Evolutionary conservation across 495 filamentous ascomycete genomes (phyloP).

Genomic region (Annulohypoxylon nitens): DNA sequence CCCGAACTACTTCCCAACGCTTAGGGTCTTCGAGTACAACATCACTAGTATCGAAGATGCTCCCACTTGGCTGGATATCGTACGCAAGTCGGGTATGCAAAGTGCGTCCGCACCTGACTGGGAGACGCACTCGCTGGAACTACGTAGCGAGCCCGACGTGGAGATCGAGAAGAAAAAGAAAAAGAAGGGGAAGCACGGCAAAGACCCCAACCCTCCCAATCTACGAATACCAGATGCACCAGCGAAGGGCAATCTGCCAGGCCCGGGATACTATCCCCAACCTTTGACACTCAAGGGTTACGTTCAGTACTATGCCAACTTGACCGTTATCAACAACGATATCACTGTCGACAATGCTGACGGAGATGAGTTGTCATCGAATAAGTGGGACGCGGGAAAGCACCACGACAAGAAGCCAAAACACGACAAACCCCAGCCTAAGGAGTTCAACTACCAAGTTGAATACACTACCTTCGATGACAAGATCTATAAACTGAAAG

Average conservation of each 20-base stretch:
- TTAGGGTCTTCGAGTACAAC: slow-evolving; percentile 94
- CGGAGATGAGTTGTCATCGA: slow-evolving; percentile 45
- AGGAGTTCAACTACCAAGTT: slow-evolving; percentile 78
- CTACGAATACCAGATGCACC: slow-evolving; percentile 79
- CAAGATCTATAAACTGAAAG: slow-evolving; percentile 77
- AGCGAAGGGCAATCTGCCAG: slow-evolving; percentile 78
- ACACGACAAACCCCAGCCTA: slow-evolving; percentile 64
- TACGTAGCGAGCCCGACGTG: slow-evolving; percentile 37
- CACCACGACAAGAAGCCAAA: slow-evolving; percentile 67
- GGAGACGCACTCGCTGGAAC: slow-evolving; percentile 40
- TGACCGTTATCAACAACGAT: slow-evolving; percentile 86
- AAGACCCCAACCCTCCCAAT: slow-evolving; percentile 70
- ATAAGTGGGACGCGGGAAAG: slow-evolving; percentile 66
- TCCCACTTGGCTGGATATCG: slow-evolving; percentile 59
- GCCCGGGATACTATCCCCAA: slow-evolving; percentile 93
- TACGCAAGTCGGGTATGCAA: slow-evolving; percentile 15
- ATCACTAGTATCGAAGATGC: slow-evolving; percentile 78
- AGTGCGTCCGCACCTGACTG: slow-evolving; percentile 2
- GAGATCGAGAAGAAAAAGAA: slow-evolving; percentile 61
- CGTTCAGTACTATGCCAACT: slow-evolving; percentile 93
- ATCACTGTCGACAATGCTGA: slow-evolving; percentile 48
- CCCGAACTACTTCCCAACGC: slow-evolving; percentile 90
- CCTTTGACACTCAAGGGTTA: slow-evolving; percentile 79
- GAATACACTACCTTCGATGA: slow-evolving; percentile 89
- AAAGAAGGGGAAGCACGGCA: slow-evolving; percentile 64